Conservation (phyloP, 345 rosid genomes). For the Toxicodendron radicans region DNA sequence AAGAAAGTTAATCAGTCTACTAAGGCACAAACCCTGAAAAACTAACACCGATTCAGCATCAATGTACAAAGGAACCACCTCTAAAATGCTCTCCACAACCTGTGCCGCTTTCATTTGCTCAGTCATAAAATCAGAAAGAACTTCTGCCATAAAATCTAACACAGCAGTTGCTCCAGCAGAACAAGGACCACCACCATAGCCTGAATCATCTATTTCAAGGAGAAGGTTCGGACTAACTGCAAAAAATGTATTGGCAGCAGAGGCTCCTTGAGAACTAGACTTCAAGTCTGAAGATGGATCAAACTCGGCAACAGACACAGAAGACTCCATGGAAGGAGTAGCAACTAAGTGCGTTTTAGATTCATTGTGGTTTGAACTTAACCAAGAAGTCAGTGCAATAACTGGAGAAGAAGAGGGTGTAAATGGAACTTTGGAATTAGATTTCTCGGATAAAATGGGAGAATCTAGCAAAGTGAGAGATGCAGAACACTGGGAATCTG, state of each 20-base stretch:
- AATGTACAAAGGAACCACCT: conserved; percentile 83
- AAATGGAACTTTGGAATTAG: conserved; percentile 54
- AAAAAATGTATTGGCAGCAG: conserved; percentile 51
- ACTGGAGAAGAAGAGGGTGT: conserved; percentile 68
- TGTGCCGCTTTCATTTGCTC: conserved; percentile 92
- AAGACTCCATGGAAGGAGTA: conserved; percentile 70
- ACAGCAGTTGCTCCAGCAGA: conserved; percentile 97
- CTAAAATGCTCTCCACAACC: conserved; percentile 77
- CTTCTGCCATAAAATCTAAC: conserved; percentile 96
- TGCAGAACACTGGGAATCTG: conserved; percentile 68
- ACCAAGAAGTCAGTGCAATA: conserved; percentile 81
- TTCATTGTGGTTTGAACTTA: conserved; percentile 60
- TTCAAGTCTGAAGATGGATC: conserved; percentile 71
- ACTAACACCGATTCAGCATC: conserved; percentile 87
- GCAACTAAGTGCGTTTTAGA: conserved; percentile 45
- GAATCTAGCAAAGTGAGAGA: conserved; percentile 62
- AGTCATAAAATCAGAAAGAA: conserved; percentile 82
- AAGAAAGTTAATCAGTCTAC: conserved; percentile 90
- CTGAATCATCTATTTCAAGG: conserved; percentile 85
- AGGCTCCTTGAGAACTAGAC: conserved; percentile 56
- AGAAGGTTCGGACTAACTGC: conserved; percentile 70
- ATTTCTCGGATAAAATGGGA: conserved; percentile 82
- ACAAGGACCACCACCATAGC: conserved; percentile 99
- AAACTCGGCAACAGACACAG: conserved; percentile 57
- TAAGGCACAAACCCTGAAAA: conserved; percentile 93